Base-by-base conservation (phyloP, 805 yeast genomes). In the Metschnikowia gruessii region DNA sequence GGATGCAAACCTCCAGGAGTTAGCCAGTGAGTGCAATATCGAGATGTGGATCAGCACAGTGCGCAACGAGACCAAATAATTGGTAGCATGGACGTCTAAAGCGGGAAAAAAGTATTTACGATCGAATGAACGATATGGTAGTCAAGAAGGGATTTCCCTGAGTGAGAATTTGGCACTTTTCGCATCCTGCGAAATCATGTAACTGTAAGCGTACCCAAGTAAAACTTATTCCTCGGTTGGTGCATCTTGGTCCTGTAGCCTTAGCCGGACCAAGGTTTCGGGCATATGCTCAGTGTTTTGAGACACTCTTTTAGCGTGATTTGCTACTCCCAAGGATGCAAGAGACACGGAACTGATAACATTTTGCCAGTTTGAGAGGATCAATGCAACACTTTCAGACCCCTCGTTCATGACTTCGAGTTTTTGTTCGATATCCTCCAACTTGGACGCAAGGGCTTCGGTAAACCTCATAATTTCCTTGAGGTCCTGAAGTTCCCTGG, bases 321-420 rank as follows among this genome's bases (percentile, higher is more conserved):
- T 72, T 48, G 72, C 53, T 48, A 79, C 57, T n/a, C 81, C 74
- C 56, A 75, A 56, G 21, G 80, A 70, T 28, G 89, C 89, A 53
- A 85, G 63, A 10, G 84, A 76, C 0, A 83, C 77, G 2, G 86
- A 76, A 48, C 79, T 70, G 16, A 81, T 66, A 16, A 84, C 82
- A 46, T 76, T 79, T 45, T 76, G 75, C 91, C 91, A 84, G 54
- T 81, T 83, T 2, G 79, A 70, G 55, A 85, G 70, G 1, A 84
- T 78, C 4, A 73, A 63, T 2, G 80, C 78, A 6, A 82, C 82
- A 32, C 83, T 76, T 42, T 74, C 81, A 1, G 88, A 74, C 0
- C 89, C 89, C 34, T 75, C 75, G 41, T 72, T 64, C 63, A 81
- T 64, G 13, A 69, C 69, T 16, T 70, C 75, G 8, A 83, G 58